A percentile compares a stretch with the other conserved stretches of the same genome.
Evolutionary conservation across 768 basidiomycete genomes (phyloP).

Genomic region (Auriscalpium orientale): DNA sequence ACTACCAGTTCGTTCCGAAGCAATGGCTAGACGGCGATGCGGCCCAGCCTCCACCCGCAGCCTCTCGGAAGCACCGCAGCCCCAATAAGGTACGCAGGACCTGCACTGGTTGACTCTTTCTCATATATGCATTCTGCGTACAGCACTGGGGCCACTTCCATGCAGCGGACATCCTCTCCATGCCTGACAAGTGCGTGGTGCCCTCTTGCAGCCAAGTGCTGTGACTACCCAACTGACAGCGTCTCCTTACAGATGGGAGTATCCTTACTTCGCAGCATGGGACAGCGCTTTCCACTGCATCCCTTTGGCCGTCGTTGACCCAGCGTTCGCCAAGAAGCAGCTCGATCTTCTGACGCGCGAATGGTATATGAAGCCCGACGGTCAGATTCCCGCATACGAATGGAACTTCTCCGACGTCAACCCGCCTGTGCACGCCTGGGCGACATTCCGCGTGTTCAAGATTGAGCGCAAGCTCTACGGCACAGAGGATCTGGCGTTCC

Average conservation of each 20-base stretch:
- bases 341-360: slow-evolving; percentile 92
- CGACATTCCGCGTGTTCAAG: slow-evolving; percentile 98
- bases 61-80: slow-evolving; percentile 67
- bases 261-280: slow-evolving; percentile 98
- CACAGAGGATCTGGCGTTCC: slow-evolving; percentile 80
- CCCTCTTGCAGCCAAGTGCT: not conserved
- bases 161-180: slow-evolving; percentile 91
- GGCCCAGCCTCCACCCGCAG: slow-evolving; percentile 89
- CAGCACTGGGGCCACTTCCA: slow-evolving; percentile 96
- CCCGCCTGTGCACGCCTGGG: slow-evolving; percentile 98
- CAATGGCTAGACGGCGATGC: slow-evolving; percentile 97
- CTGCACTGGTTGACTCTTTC: not conserved
- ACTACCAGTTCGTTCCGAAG: slow-evolving; percentile 92
- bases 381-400: slow-evolving; percentile 97
- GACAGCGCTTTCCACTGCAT: slow-evolving; percentile 99
- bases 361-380: slow-evolving; percentile 99
- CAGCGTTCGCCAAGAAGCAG: slow-evolving; percentile 95
- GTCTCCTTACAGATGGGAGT: slow-evolving; percentile 69
- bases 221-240: slow-evolving; percentile 4
- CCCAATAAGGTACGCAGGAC: slow-evolving; percentile 60
- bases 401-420: slow-evolving; percentile 99
- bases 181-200: slow-evolving; percentile 87
- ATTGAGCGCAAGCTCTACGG: slow-evolving; percentile 96
- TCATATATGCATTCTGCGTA: not conserved
- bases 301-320: slow-evolving; percentile 92